Conservation (phyloP, 352 stramenopile genomes). For the Elongisporangium prolatum region DNA sequence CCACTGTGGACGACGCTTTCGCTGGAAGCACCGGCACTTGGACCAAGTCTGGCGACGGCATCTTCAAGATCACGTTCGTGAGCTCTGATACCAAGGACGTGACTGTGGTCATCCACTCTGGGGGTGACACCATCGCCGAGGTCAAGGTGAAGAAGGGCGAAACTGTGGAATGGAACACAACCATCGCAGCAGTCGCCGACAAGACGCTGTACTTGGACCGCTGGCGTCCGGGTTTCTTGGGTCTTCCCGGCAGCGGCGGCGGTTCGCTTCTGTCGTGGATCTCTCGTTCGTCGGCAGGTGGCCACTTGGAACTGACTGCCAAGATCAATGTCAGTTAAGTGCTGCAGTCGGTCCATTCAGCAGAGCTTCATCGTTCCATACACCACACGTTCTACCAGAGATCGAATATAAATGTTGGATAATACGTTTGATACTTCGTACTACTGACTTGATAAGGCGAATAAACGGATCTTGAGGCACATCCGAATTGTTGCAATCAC, state of each 20-base stretch:
- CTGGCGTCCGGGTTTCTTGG: slow-evolving; percentile 28
- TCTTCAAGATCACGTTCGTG: slow-evolving; percentile 35
- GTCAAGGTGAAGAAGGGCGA: slow-evolving; percentile 24
- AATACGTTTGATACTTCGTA: no score
- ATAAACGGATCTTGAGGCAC: no score
- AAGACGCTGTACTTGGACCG: slow-evolving; percentile 54
- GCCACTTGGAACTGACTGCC: slow-evolving; percentile 32
- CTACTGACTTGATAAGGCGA: no score
- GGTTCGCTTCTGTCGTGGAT: slow-evolving; percentile 35
- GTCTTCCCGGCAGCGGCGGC: slow-evolving; percentile 30
- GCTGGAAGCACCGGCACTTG: slow-evolving; percentile 29
- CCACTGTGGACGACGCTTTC: slow-evolving; percentile 36
- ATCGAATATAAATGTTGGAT: no score
- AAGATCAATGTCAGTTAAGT: slow-evolving; percentile 38
- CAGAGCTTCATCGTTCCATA: no score
- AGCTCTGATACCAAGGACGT: slow-evolving; percentile 36
- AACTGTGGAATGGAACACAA: slow-evolving; percentile 36
- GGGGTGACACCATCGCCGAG: slow-evolving; percentile 23
- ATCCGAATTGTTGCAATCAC: no score
- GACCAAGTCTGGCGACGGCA: slow-evolving; percentile 34
- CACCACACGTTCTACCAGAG: no score
- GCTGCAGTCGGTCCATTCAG: no score
- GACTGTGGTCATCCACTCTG: slow-evolving; percentile 32
- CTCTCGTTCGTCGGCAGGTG: slow-evolving; percentile 19
- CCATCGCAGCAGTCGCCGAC: slow-evolving; percentile 31